These are phyloP conservation scores for Kodamaea fungicola DNA, from an alignment of 1,139 yeast genomes.

Conservation along the genomic window DNA sequence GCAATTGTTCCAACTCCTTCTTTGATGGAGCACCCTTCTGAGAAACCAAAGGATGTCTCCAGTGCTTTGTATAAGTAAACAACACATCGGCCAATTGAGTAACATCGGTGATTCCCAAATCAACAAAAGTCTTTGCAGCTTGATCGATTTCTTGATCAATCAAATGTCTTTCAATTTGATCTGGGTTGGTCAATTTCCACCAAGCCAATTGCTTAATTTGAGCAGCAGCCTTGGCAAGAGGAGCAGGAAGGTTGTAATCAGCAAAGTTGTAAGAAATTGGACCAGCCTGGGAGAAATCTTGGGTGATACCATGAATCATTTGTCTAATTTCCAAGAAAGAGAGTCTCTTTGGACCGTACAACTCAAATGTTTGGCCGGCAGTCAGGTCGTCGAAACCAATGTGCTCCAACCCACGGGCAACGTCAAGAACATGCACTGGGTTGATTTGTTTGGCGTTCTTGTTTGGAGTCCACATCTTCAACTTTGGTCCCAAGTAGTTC, in stretches of 20 bases:
- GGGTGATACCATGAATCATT: conserved; percentile 64
- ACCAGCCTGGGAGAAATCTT: conserved; percentile 54
- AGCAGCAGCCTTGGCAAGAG: conserved; percentile 45
- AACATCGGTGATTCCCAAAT: conserved; percentile 65
- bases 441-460: conserved; percentile 59
- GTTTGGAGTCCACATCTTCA: conserved; percentile 62
- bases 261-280: conserved; percentile 55
- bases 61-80: conserved; percentile 59
- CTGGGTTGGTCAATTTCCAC: conserved; percentile 72
- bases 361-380: conserved; percentile 71
- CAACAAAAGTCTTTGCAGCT: conserved; percentile 62
- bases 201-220: conserved; percentile 53
- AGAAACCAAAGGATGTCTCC: conserved; percentile 50
- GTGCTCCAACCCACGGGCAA: conserved; percentile 73
- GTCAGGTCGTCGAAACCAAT: conserved; percentile 83
- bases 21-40: conserved; percentile 44
- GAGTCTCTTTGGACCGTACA: conserved; percentile 69
- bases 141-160: conserved; percentile 65
- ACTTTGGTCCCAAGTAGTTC: conserved; percentile 56
- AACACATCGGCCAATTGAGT: conserved; percentile 68
- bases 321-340: conserved; percentile 65
- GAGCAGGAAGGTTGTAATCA: conserved; percentile 38
- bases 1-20: conserved; percentile 42
- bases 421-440: conserved; percentile 78
- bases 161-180: conserved; percentile 73